phyloP scores from a whole-genome alignment of 371 early-diverging fungal species.

The Thermomucor indicae-seudaticae region DNA sequence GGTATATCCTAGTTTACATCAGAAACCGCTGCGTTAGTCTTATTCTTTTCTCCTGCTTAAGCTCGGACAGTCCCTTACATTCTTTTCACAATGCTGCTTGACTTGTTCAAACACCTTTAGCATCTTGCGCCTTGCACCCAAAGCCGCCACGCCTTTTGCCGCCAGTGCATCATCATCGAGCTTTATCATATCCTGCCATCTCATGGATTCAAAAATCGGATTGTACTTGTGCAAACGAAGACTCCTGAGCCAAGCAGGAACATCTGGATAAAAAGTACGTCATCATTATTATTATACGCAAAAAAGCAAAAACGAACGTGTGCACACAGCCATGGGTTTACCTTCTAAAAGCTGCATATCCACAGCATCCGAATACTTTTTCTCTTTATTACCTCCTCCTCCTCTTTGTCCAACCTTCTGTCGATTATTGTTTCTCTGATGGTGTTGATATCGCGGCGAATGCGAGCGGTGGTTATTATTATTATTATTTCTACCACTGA shows the following conservation, averaged over 20 bases:
- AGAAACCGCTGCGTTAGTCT: too few relatives aligned
- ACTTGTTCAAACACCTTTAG: slow-evolving; percentile 92
- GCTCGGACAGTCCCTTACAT: too few relatives aligned
- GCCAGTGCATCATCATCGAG: slow-evolving; percentile 78
- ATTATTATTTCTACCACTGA: slow-evolving; percentile 25
- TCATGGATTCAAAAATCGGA: slow-evolving; percentile 73
- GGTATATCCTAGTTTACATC: too few relatives aligned
- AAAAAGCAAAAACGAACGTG: too few relatives aligned
- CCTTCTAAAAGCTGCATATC: slow-evolving; percentile 74
- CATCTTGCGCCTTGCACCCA: slow-evolving; percentile 93
- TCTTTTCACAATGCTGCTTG: slow-evolving; percentile 34
- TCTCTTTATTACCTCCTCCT: slow-evolving; percentile 50
- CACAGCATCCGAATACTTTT: slow-evolving; percentile 68
- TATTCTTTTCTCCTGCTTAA: too few relatives aligned
- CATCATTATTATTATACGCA: too few relatives aligned
- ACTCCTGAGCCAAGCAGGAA: slow-evolving; percentile 88
- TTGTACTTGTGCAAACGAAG: slow-evolving; percentile 92
- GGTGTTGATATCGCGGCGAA: slow-evolving; percentile 1
- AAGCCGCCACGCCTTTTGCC: slow-evolving; percentile 83
- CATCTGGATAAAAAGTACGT: slow-evolving; percentile 54
- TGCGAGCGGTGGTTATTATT: slow-evolving; percentile 1
- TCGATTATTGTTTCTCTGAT: slow-evolving; percentile 15
- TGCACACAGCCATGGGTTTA: too few relatives aligned
- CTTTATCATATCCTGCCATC: slow-evolving; percentile 83
- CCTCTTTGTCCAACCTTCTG: slow-evolving; percentile 6